These are phyloP conservation scores for Scopulariopsis brevicaulis DNA, from an alignment of 2,329 filamentous ascomycete species.

Conservation along the genomic window DNA sequence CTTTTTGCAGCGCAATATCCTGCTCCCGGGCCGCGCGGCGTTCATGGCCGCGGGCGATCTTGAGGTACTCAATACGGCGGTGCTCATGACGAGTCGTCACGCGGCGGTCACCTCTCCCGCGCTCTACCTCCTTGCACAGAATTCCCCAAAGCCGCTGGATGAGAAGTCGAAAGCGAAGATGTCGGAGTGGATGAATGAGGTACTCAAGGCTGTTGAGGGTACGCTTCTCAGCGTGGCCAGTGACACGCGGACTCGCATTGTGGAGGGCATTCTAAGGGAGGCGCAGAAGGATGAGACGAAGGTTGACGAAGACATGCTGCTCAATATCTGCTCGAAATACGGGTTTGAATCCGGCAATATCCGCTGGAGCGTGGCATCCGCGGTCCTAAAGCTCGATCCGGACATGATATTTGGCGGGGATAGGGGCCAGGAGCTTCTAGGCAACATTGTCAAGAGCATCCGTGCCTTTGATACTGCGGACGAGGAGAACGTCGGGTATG, in stretches of 20 bases:
- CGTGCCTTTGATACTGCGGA: slow-evolving; percentile 7
- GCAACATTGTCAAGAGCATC: slow-evolving; percentile 25
- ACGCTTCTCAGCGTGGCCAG: slow-evolving; percentile 13
- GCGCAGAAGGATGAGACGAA: slow-evolving; percentile 16
- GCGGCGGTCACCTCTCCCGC: slow-evolving; percentile 26
- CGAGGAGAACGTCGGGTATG: slow-evolving; percentile 11
- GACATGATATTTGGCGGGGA: slow-evolving; percentile 32
- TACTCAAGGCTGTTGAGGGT: slow-evolving; percentile 20
- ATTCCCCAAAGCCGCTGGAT: slow-evolving; percentile 2
- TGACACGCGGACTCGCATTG: slow-evolving; percentile 12
- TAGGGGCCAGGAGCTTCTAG: slow-evolving; percentile 23
- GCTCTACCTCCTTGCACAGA: slow-evolving; percentile 29
- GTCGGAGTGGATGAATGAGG: slow-evolving; percentile 24
- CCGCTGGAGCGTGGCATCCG: slow-evolving; percentile 30
- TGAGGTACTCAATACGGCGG: slow-evolving; percentile 26
- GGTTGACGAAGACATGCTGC: slow-evolving; percentile 27
- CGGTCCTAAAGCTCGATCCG: slow-evolving; percentile 30
- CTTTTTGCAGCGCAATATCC: slow-evolving; percentile 38
- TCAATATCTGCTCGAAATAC: slow-evolving; percentile 28
- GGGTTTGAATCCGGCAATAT: slow-evolving; percentile 20
- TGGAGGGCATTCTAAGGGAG: slow-evolving; percentile 19
- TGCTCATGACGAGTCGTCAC: slow-evolving; percentile 23
- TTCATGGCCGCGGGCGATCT: slow-evolving; percentile 31
- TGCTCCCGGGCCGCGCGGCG: slow-evolving; percentile 35
- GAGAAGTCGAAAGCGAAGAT: slow-evolving; percentile 11